Percentiles rank a stretch among this genome's conserved stretches.
Evolutionary conservation across 345 rosid species (phyloP).

Genomic region (Brassica incana): DNA sequence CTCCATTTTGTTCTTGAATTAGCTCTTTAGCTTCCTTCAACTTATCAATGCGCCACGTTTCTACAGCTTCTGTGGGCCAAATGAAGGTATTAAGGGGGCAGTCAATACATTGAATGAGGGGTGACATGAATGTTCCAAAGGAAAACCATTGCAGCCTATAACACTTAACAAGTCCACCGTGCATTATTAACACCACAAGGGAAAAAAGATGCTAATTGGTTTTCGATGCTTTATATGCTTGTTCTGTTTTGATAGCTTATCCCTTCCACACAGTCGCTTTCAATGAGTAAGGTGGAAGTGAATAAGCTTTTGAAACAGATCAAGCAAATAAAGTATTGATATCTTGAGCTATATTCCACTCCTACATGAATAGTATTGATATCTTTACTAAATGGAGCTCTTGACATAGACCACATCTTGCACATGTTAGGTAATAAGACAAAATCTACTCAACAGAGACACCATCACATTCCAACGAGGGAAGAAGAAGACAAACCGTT

Average conservation of each 20-base stretch:
- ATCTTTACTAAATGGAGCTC: conserved; percentile 1
- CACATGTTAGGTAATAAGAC: not conserved
- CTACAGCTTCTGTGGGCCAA: conserved; percentile 71
- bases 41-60: conserved; percentile 86
- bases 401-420: conserved; percentile 3
- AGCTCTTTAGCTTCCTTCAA: conserved; percentile 60
- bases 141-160: not conserved
- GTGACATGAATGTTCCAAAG: not conserved
- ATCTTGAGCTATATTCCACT: not conserved
- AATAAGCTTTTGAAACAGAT: not conserved
- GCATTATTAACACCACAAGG: not conserved
- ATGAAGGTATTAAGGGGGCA: conserved; percentile 17
- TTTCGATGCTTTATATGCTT: not conserved
- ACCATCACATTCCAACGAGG: conserved; percentile 4
- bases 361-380: not conserved
- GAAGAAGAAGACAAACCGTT: not conserved
- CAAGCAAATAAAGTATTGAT: not conserved
- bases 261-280: not conserved
- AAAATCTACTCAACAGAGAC: not conserved
- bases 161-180: not conserved
- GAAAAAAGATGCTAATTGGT: not conserved
- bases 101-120: conserved; percentile 13
- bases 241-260: not conserved
- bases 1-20: conserved; percentile 43
- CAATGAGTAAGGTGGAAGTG: not conserved